Base-by-base conservation (phyloP, 768 basidiomycete species). In the Mycena floridula region DNA sequence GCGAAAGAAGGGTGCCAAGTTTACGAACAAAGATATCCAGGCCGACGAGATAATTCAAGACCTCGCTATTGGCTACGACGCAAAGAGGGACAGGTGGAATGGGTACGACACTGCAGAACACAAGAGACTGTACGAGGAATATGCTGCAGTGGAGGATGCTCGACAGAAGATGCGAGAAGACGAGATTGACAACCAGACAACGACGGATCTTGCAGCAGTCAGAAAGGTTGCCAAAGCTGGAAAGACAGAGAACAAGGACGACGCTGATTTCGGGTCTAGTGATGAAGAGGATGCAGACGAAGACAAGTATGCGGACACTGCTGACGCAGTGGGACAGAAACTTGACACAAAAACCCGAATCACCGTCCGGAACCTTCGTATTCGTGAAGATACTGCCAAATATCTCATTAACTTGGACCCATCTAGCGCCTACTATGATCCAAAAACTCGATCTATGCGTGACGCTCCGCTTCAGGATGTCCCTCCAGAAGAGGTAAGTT, bases 401-500 rank as follows among this genome's bases (percentile, higher is more conserved):
- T 99, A 99, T 61, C 77, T 99, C 58, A 88, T 95, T 63, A 99
- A 98, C 61, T 63, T 99, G 62, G 93, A 98, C 63, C 86, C 87
- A 1, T 85, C 90, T 0, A 92, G 89, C 55, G 96, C 96, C 7
- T 97, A 98, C 69, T 99, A 99, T 60, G 96, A 99, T 59, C 96
- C 96, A 38, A 99, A 99, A 70, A 98, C 96, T 11, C 85, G 96
- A 58, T 97, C 95, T 6, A 99, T 99, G 96, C 86, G 96, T 65
- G 96, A 99, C 57, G 94, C 95, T 32, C 96, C 95, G 0, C 48
- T 82, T 12, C 80, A 78, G 60, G 77, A 81, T 53, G 69, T 89
- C 21, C 72, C 81, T 5, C 67, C 89, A n/a, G 92, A 95, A 64
- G 95, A 98, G 57, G 93, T 94, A 59, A 41, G 86, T 67, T 20